Evolutionary conservation across 2,329 filamentous ascomycete species (phyloP).

Genomic region (Dendrostoma leiphaemia): DNA sequence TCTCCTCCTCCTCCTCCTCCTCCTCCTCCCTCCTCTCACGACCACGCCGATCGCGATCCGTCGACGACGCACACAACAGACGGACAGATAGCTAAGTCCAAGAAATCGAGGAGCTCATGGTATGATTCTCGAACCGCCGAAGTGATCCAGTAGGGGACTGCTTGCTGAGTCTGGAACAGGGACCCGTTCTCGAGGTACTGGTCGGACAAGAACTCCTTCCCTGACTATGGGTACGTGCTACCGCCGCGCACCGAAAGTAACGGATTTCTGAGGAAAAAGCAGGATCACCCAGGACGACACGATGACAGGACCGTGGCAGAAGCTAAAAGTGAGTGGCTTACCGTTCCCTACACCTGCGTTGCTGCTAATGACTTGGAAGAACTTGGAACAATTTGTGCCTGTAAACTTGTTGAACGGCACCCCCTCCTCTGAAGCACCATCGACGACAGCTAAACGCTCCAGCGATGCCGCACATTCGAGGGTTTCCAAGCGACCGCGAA

Average conservation of each 20-base stretch:
- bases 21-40: not conserved
- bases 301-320: not conserved
- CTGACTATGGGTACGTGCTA: constrained; percentile 39
- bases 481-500: constrained; percentile 10
- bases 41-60: not conserved
- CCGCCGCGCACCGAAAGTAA: not conserved
- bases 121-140: no score
- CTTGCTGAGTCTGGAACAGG: constrained; percentile 13
- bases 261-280: constrained; percentile 1
- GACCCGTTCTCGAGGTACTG: constrained; percentile 26
- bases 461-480: not conserved
- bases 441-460: constrained; percentile 5
- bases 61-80: not conserved
- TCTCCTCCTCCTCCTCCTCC: not conserved
- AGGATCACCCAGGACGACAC: constrained; percentile 10
- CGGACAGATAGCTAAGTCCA: not conserved
- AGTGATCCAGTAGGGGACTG: not conserved
- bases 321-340: not conserved
- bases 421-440: not conserved
- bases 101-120: not conserved
- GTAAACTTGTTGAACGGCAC: constrained; percentile 1
- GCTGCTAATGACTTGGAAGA: not conserved
- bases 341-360: no score
- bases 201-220: constrained; percentile 37
- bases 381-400: not conserved